Conservation (phyloP, 106 monocot species). For the Dendrobium huoshanense region DNA sequence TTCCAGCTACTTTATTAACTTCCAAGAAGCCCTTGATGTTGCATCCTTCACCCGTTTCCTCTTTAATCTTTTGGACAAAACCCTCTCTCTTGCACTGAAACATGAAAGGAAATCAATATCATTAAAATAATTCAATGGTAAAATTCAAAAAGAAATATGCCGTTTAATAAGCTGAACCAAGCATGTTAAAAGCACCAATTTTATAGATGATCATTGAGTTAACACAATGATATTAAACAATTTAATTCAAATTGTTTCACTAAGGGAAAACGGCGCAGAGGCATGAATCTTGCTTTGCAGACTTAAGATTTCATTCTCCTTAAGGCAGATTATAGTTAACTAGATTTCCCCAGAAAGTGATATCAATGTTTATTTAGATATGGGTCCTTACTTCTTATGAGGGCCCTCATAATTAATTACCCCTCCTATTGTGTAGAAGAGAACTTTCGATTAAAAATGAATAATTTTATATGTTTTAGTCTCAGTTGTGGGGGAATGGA, state of each 20-base stretch:
- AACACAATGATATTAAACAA: not conserved
- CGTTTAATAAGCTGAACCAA: not conserved
- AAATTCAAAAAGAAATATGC: not conserved
- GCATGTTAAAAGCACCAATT: not conserved
- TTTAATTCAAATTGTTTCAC: not conserved
- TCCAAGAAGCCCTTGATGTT: slow-evolving; percentile 91
- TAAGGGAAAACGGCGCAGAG: no score
- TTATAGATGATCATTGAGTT: not conserved
- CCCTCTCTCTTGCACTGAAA: slow-evolving; percentile 83
- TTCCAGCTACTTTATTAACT: slow-evolving; percentile 98
- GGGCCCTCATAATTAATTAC: no score
- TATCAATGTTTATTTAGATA: no score
- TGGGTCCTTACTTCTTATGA: no score
- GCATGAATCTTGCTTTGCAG: no score
- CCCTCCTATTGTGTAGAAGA: no score
- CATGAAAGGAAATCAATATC: not conserved
- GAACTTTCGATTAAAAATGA: no score
- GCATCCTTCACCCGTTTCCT: slow-evolving; percentile 98
- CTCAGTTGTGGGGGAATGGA: no score
- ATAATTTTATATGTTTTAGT: no score
- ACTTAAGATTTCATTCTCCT: no score
- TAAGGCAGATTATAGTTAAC: no score
- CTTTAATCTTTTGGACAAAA: slow-evolving; percentile 77
- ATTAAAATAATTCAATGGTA: not conserved
- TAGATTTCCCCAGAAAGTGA: no score